These are phyloP conservation scores for Chalaropsis thielavioides DNA, from an alignment of 2,329 filamentous ascomycete species.

Conservation along the genomic window DNA sequence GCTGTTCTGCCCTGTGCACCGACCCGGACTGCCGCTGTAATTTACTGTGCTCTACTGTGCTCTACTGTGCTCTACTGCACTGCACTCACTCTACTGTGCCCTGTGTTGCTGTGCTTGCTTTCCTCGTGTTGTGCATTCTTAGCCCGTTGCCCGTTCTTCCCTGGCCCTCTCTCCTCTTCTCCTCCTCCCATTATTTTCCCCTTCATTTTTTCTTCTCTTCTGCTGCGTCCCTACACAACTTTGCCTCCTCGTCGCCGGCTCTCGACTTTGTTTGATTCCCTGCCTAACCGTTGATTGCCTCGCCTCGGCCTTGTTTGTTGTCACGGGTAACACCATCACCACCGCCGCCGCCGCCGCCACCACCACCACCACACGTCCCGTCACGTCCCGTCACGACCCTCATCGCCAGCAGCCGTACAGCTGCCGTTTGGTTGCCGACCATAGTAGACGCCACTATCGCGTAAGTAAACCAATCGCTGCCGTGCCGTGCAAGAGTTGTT, in stretches of 20 bases:
- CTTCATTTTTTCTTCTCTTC: neutral
- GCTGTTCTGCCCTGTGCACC: neutral
- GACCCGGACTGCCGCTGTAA: neutral
- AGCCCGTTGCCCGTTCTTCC: neutral
- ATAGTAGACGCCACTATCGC: neutral
- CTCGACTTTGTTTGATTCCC: neutral
- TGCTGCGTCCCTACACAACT: neutral
- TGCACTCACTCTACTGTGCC: neutral
- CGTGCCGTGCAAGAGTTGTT: too few relatives aligned
- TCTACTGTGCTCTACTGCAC: neutral
- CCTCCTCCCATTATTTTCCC: conserved; percentile 9
- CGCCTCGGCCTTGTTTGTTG: conserved; percentile 2
- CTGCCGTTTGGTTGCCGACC: too few relatives aligned
- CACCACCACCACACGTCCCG: neutral
- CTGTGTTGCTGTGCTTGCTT: conserved; percentile 8
- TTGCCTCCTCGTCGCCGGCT: neutral
- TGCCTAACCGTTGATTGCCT: neutral
- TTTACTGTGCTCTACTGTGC: neutral
- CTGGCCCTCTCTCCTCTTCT: conserved; percentile 14
- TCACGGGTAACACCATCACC: neutral
- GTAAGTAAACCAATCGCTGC: neutral
- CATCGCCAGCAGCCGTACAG: neutral
- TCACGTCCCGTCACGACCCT: neutral
- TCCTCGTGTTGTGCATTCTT: conserved; percentile 9
- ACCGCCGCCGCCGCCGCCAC: neutral